Evolutionary conservation across 768 basidiomycete genomes (phyloP), one percentile per base, ranked within the genome.

Genomic region (Russula vinacea): DNA sequence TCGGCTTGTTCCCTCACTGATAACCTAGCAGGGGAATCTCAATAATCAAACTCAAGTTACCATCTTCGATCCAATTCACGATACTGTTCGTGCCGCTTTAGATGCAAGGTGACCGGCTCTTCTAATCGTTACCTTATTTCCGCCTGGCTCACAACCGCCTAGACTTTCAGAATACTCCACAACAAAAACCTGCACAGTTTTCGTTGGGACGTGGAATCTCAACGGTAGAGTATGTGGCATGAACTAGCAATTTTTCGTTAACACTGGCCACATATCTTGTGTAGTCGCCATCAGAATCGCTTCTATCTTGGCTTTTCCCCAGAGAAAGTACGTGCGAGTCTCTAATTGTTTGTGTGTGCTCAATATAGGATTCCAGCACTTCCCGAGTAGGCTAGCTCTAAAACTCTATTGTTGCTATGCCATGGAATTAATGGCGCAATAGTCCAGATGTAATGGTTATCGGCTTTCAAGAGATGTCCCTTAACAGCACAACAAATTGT

Each of bases 401-500:
- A 2, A 19, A 35, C 10, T 44, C 37, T 47, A 11, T 44, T 17
- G 4, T 17, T 11, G 24, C 14, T 24, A 5, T 17, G 33, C 26
- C 35, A 44, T 24, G 5, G 3, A 37, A 39, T 5, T 64, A 17
- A 64, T 29, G 32, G 35, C 13, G 2, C 22, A 14, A 44, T 2
- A 91, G 90, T 50, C 94, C 94, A 7, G 94, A 98, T 71, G 85
- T 98, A 66, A 88, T 96, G 72, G 87, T 87, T 24, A 79, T 98
- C 33, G 92, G 91, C 2, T 97, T 98, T 73, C 95, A 99, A 75
- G 97, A 99, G 75, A 94, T 99, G 58, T 0, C 94, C 94, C 5
- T 82, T 99, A 53, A 98, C 93, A n/a, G 93, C 97, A 3, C 93
- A 95, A 70, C 95, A 98, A 73, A 98, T 99, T 49, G 81, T 98